Base-by-base conservation (phyloP, 306 rosid species). In the Citrullus colocynthis region DNA sequence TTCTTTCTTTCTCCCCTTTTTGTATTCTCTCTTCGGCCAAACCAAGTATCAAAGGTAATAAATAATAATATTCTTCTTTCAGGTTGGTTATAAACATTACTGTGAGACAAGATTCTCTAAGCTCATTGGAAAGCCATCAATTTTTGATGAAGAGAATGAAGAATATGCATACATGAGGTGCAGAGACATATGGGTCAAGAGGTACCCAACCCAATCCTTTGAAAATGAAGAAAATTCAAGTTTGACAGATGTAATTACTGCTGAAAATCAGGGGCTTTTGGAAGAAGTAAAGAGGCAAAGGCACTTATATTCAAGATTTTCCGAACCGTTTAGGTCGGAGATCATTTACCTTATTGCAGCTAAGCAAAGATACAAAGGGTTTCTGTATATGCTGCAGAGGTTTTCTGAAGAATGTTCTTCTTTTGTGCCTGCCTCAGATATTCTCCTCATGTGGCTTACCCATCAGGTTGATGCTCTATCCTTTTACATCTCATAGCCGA, bases 81-180 rank as follows among this genome's bases (percentile, higher is more conserved):
- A 93, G 98, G 87, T 78, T 20, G 59, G 80, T 84, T 92, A 94
- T 74, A 80, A 66, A 82, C 87, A 88, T 74, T 94, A 92, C 82
- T 94, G 98, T 36, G 89, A 87, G 78, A 55, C 73, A 4, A 94
- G 82, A 55, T 94, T 90, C 82, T 86, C 90, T 55, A 90, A 84
- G 64, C 76, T 94, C 18, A 81, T 94, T 17, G 93, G 98, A 44
- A 94, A 87, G 77, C 82, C 95, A 1, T 78, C 83, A 17, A 87
- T 94, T 18, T 90, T 89, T 24, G 83, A 92, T 60, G 97, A 92
- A 76, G 98, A 90, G 86, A 94, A 94, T 49, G 89, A 92, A 81
- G 98, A 94, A 62, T 94, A 94, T 39, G 95, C 96, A 28, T 66
- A 90, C 78, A 78, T 85, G 83, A 84, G 92, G 78, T 89, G 98